Evolutionary conservation across 2,329 filamentous ascomycete genomes (phyloP).

Genomic region (Ophiostoma piceae): DNA sequence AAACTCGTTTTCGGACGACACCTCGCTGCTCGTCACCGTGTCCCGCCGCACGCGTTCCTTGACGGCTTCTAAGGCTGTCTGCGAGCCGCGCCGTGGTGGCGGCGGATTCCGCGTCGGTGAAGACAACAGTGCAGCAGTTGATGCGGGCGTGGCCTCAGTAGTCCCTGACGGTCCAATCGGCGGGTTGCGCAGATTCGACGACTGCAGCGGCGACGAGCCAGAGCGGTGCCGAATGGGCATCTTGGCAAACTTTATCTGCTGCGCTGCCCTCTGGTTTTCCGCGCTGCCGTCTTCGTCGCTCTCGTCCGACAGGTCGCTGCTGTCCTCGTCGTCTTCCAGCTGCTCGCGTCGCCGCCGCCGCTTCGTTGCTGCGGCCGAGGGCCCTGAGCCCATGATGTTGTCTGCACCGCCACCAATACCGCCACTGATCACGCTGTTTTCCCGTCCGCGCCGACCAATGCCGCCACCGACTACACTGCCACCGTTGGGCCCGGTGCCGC

Average conservation of each 20-base stretch:
- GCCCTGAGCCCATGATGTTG: slow-evolving; percentile 39
- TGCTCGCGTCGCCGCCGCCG: slow-evolving; percentile 64
- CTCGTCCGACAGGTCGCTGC: slow-evolving; percentile 77
- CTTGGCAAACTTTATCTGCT: slow-evolving; percentile 93
- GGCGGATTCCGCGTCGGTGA: slow-evolving; percentile 37
- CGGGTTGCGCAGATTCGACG: slow-evolving; percentile 55
- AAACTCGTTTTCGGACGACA: slow-evolving; percentile 77
- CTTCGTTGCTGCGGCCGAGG: slow-evolving; percentile 61
- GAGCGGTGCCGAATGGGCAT: slow-evolving; percentile 84
- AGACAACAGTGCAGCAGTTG: slow-evolving; percentile 35
- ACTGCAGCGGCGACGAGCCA: slow-evolving; percentile 79
- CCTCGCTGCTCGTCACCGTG: slow-evolving; percentile 75
- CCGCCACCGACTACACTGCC: slow-evolving; percentile 45
- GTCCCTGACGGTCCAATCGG: slow-evolving; percentile 37
- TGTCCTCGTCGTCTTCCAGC: slow-evolving; percentile 80
- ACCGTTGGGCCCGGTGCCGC: not conserved
- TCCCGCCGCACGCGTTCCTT: slow-evolving; percentile 66
- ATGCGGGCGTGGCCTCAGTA: slow-evolving; percentile 31
- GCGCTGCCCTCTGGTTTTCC: slow-evolving; percentile 55
- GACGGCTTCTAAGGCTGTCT: slow-evolving; percentile 64
- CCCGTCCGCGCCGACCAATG: not conserved
- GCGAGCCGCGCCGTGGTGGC: slow-evolving; percentile 56
- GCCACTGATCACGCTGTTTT: slow-evolving; percentile 8
- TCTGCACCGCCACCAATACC: not conserved
- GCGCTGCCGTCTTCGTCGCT: slow-evolving; percentile 49